Base-by-base conservation (phyloP, 2,329 filamentous ascomycete genomes). In the Fusarium lateritium region DNA sequence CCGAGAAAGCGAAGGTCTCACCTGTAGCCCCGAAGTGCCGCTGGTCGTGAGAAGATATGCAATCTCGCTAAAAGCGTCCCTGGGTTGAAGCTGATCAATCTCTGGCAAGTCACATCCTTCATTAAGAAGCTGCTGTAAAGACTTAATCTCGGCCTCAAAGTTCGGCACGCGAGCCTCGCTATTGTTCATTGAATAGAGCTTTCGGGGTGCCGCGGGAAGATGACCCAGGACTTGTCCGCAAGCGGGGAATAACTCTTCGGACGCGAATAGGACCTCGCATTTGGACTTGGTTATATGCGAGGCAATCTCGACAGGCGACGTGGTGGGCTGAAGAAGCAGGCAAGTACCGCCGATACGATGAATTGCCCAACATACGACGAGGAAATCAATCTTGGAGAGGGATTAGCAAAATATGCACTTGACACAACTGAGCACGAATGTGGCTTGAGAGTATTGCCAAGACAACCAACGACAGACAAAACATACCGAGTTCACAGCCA, bases 11-110 rank as follows among this genome's bases (percentile, higher is more conserved):
- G 6, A 14, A 19, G 22, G 2, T 17, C 45, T 47, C 24, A 47
- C 52, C 43, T 55, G 52, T 0, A 43, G 22, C 8, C 52, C 52
- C 7, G 52, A 55, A 15, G 52, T 55, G 17, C 52, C 52, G 26
- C 52, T 55, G 0, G 52, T 55, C 5, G 52, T 47, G 2, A 47
- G 43, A 5, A 49, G 45, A 8, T 49, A 55, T 2, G 52, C 43
- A 28, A 55, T 28, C 7, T 31, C 38, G 10, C 3, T 34, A 2
- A 21, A 24, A 7, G 33, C 24, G 17, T 49, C 43, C 2, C 4
- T 49, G 0, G 24, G 52, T 3, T n/a, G 22, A 17, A 47, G 24
- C 19, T 19, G 19, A n/a, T 39, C 52, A 3, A 55, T 14, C 6
- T 36, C 22, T 0, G 52, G 19, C 7, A 55, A 33, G 0, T 9